A percentile compares a stretch with the other conserved stretches of the same genome.
Conservation (phyloP, 306 rosid genomes). For the Medicago ruthenica region DNA sequence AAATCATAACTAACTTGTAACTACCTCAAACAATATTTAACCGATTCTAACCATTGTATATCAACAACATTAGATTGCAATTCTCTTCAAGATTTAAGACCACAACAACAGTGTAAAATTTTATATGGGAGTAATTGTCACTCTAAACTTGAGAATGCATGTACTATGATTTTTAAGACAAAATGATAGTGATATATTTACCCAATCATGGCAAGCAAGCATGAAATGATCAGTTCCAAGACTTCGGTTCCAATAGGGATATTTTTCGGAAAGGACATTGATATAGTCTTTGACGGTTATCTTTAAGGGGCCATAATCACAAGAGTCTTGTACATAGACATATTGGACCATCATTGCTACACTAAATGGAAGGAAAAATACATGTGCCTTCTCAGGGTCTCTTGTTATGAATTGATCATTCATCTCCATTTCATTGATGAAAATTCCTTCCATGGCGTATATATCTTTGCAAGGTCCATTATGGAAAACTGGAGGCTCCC, state of each 20-base stretch:
- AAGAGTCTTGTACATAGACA: slow-evolving; percentile 71
- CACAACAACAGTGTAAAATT: not conserved
- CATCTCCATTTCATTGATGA: slow-evolving; percentile 77
- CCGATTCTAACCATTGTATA: not conserved
- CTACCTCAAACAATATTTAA: not conserved
- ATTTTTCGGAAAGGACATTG: slow-evolving; percentile 56
- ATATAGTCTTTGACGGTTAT: slow-evolving; percentile 70
- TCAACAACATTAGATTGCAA: not conserved
- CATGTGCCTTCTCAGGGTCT: slow-evolving; percentile 81
- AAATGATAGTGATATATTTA: slow-evolving; percentile 26
- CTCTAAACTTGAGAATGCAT: not conserved
- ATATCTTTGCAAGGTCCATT: slow-evolving; percentile 94
- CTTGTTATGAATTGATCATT: slow-evolving; percentile 67
- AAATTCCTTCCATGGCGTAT: slow-evolving; percentile 88
- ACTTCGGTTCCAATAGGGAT: slow-evolving; percentile 91
- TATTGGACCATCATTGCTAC: slow-evolving; percentile 86
- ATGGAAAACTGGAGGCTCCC: slow-evolving; percentile 86
- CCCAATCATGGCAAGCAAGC: slow-evolving; percentile 99
- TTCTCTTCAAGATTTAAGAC: not conserved
- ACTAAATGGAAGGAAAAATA: slow-evolving; percentile 80
- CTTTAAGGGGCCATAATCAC: slow-evolving; percentile 65
- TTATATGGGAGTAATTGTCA: not conserved
- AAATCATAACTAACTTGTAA: not conserved
- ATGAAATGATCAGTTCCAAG: slow-evolving; percentile 91
- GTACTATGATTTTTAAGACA: not conserved